Conservation (phyloP, 2,329 filamentous ascomycete species). For the Aspergillus aculeatus region DNA sequence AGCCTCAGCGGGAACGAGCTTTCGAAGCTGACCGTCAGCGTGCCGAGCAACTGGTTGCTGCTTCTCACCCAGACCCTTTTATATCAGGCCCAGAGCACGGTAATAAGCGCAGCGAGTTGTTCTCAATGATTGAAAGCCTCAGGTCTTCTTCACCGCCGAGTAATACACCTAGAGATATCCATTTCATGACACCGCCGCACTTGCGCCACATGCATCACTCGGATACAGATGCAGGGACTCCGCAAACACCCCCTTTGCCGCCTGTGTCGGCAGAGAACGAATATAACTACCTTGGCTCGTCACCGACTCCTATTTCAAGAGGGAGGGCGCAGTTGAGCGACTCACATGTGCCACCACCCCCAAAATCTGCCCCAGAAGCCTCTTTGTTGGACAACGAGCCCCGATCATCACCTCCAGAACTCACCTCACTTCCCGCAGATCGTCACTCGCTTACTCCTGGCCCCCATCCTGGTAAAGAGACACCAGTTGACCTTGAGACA, state of each 20-base stretch:
- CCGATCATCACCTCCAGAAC: slow-evolving; percentile 39
- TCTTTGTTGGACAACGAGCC: slow-evolving; percentile 25
- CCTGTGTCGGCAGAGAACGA: slow-evolving; percentile 40
- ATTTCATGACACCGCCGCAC: slow-evolving; percentile 31
- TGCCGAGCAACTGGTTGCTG: slow-evolving; percentile 65
- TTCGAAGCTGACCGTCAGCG: slow-evolving; percentile 57
- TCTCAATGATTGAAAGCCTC: slow-evolving; percentile 67
- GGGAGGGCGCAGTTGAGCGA: slow-evolving; percentile 26
- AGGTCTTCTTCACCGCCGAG: slow-evolving; percentile 47
- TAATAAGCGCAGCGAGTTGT: slow-evolving; percentile 63
- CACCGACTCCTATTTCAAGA: slow-evolving; percentile 51
- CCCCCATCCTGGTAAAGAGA: slow-evolving; percentile 6
- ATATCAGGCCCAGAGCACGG: slow-evolving; percentile 61
- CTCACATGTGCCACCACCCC: slow-evolving; percentile 36
- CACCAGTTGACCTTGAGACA: background rate
- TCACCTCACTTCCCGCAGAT: slow-evolving; percentile 37
- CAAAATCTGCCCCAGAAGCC: slow-evolving; percentile 28
- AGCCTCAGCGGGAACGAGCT: slow-evolving; percentile 31
- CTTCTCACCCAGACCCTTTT: slow-evolving; percentile 59
- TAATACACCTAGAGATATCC: slow-evolving; percentile 27
- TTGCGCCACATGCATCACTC: slow-evolving; percentile 27
- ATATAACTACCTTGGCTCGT: slow-evolving; percentile 51
- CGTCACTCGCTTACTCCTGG: slow-evolving; percentile 24
- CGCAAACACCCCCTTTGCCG: slow-evolving; percentile 44
- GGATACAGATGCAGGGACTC: slow-evolving; percentile 27